These are phyloP conservation scores for Blastomyces emzantsi DNA, from an alignment of 2,329 filamentous ascomycete genomes.

Conservation along the genomic window DNA sequence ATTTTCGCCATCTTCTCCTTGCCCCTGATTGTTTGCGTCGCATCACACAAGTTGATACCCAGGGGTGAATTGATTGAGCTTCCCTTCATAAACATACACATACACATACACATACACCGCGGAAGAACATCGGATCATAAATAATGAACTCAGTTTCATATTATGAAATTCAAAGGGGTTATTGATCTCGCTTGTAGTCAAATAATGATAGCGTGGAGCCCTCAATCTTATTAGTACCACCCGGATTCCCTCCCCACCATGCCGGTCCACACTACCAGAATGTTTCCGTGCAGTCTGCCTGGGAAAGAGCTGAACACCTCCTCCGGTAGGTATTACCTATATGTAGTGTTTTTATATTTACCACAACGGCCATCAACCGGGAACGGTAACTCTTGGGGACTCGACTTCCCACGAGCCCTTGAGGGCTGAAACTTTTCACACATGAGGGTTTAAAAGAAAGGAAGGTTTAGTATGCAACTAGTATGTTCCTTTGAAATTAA, in stretches of 20 bases:
- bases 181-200: background rate
- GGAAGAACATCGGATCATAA: background rate
- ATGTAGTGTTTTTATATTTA: background rate
- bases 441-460: background rate
- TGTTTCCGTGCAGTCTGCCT: background rate
- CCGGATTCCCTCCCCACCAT: no score
- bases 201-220: background rate
- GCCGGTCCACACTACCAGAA: background rate
- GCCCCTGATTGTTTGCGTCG: background rate
- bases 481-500: background rate
- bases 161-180: background rate
- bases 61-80: background rate
- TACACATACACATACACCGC: background rate
- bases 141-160: background rate
- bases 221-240: background rate
- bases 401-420: background rate
- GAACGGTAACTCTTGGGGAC: background rate
- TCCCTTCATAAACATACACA: background rate
- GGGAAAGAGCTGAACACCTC: background rate
- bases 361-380: background rate
- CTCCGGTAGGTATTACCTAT: background rate
- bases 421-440: background rate
- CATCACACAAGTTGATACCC: constrained; percentile 2
- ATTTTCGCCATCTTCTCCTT: background rate
- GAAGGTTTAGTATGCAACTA: background rate